A percentile compares a stretch with the other conserved stretches of the same genome.
Conservation (phyloP, 2,329 filamentous ascomycete species). For the Aschersonia sp. region DNA sequence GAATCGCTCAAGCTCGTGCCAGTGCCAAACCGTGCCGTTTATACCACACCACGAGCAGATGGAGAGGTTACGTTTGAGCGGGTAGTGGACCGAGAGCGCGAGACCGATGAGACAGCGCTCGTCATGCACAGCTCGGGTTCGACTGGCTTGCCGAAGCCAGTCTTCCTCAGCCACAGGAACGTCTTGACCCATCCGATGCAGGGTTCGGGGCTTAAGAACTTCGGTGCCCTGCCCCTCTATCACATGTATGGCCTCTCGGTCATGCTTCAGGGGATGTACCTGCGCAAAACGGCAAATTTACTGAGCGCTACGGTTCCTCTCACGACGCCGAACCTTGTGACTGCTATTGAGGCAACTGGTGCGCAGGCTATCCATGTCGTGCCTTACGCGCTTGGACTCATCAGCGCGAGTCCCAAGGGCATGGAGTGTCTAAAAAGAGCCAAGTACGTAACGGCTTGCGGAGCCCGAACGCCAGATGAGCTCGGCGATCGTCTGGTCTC, state of each 20-base stretch:
- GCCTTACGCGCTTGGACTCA: background rate
- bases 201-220: background rate
- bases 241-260: background rate
- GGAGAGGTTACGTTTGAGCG: background rate
- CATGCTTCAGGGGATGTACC: background rate
- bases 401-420: background rate
- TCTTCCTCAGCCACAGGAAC: background rate
- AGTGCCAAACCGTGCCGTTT: background rate
- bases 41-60: background rate
- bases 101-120: background rate
- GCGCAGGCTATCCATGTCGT: background rate
- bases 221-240: background rate
- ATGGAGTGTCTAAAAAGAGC: background rate
- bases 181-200: background rate
- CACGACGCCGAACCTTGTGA: background rate
- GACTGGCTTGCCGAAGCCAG: background rate
- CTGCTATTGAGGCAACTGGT: background rate
- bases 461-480: background rate
- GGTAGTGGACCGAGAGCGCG: background rate
- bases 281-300: background rate
- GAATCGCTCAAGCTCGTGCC: background rate
- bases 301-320: background rate
- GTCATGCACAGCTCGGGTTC: background rate
- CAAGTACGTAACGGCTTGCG: background rate
- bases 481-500: background rate